Conservation (phyloP, 1,139 yeast genomes). For the Saccharomyces hybrid region DNA sequence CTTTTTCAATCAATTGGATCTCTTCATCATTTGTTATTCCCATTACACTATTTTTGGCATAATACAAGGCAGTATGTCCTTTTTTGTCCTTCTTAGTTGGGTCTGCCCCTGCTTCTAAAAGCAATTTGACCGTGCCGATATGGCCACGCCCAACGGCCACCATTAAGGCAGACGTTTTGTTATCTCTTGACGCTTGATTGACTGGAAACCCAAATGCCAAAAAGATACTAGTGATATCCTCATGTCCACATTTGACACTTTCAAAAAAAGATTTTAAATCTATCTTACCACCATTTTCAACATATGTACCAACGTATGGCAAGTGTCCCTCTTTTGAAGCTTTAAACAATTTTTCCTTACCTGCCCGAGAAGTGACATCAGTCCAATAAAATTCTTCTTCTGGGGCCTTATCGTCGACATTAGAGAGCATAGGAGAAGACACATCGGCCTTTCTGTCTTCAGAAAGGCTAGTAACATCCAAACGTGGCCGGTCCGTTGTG, state of each 20-base stretch:
- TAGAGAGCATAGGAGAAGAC: conserved; percentile 13
- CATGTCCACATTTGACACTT: conserved; percentile 82
- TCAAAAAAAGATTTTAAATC: conserved; percentile 69
- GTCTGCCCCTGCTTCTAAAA: conserved; percentile 72
- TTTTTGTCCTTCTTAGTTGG: conserved; percentile 41
- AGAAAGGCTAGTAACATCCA: background rate
- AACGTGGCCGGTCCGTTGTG: background rate
- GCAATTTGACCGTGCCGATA: conserved; percentile 56
- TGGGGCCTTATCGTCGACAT: conserved; percentile 6
- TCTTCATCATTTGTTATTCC: conserved; percentile 53
- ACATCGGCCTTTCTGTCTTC: background rate
- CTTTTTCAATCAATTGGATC: conserved; percentile 40
- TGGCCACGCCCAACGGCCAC: conserved; percentile 83
- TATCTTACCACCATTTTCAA: conserved; percentile 71
- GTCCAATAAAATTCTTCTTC: conserved; percentile 37
- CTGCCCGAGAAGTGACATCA: conserved; percentile 61
- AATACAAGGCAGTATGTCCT: conserved; percentile 56
- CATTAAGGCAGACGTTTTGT: conserved; percentile 60
- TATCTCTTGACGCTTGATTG: conserved; percentile 52
- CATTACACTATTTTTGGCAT: conserved; percentile 44
- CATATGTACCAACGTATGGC: conserved; percentile 67
- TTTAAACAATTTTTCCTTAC: conserved; percentile 56
- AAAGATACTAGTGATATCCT: conserved; percentile 69
- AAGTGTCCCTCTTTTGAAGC: conserved; percentile 78
- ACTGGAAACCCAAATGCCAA: conserved; percentile 73